phyloP scores from a whole-genome alignment of 257 asterid genomes.

The Petunia secreta region DNA sequence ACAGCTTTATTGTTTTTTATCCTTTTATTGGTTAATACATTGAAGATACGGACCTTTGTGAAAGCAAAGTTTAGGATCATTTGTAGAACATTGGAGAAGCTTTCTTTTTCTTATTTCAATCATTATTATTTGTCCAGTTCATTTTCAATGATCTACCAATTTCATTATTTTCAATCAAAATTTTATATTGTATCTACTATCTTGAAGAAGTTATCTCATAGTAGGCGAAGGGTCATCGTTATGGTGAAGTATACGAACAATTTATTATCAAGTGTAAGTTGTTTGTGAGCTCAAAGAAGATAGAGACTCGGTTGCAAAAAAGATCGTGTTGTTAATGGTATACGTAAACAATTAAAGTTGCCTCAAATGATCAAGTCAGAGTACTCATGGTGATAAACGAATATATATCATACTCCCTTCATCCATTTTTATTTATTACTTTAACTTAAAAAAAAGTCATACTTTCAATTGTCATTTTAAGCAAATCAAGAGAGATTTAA shows the following conservation, averaged over 20 bases:
- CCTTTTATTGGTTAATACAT: not conserved
- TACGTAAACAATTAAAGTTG: too few species aligned
- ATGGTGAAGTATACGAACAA: not conserved
- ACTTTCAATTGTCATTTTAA: too few species aligned
- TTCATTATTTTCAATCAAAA: not conserved
- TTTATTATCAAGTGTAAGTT: not conserved
- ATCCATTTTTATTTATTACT: too few species aligned
- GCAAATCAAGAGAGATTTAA: too few species aligned
- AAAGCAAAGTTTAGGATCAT: not conserved
- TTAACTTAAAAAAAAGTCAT: too few species aligned
- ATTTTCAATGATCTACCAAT: not conserved
- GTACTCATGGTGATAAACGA: too few species aligned
- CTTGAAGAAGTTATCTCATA: not conserved
- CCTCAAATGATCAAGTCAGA: too few species aligned
- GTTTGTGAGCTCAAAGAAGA: not conserved
- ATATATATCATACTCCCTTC: too few species aligned
- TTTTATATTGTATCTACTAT: not conserved
- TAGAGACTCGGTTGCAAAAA: too few species aligned
- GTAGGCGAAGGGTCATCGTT: not conserved
- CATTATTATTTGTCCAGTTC: not conserved
- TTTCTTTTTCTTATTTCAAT: not conserved
- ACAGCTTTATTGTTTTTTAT: not conserved
- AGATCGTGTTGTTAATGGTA: too few species aligned
- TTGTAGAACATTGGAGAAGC: not conserved
- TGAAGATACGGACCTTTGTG: not conserved